Evolutionary conservation across 177 flowering plant species (phyloP), one percentile per base, ranked within the genome.

Genomic region (Vitis hybrid): DNA sequence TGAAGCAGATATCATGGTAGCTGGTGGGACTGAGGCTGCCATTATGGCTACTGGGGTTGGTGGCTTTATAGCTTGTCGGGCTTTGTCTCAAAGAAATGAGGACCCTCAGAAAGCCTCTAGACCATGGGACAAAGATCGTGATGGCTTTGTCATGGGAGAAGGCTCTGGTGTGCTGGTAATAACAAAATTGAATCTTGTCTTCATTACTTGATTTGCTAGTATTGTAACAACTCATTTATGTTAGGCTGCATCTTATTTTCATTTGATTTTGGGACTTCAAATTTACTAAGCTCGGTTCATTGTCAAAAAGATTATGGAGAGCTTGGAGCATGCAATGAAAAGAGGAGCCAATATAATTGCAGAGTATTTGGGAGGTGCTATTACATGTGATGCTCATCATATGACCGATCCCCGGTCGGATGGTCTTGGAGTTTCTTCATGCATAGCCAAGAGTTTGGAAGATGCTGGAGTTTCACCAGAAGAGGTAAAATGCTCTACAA

Each of bases 91-190:
- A 52, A 84, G 91, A 70, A 90, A 90, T 56, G 80, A 80, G 18
- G 87, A 90, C 13, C 92, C 92, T 17, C 68, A 84, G 34, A 88
- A 64, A 72, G 94, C 94, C 63, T 90, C 94, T 13, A 81, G 94
- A 69, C 94, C 94, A 2, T 90, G 94, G 94, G 94, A 90, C 72
- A 84, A 82, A 74, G 67, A 75, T 73, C 88, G 94, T 51, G 94
- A 88, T 75, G 94, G 94, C 62, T 90, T 90, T 70, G 92, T 90
- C 59, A 87, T 90, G 81, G 92, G 92, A 3, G 94, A 90, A 84
- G 94, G 94, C 23, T 57, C 87, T 26, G 94, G 94, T 54, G 91
- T 88, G 49, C 83, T 88, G 92, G 94, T 90, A 86, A 71, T 10
- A 3, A 30, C 14, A 10, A 40, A 40, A 40, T 40, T 40, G 45